Evolutionary conservation across 345 rosid species (phyloP).

Genomic region (Psidium friedrichsthalianum): DNA sequence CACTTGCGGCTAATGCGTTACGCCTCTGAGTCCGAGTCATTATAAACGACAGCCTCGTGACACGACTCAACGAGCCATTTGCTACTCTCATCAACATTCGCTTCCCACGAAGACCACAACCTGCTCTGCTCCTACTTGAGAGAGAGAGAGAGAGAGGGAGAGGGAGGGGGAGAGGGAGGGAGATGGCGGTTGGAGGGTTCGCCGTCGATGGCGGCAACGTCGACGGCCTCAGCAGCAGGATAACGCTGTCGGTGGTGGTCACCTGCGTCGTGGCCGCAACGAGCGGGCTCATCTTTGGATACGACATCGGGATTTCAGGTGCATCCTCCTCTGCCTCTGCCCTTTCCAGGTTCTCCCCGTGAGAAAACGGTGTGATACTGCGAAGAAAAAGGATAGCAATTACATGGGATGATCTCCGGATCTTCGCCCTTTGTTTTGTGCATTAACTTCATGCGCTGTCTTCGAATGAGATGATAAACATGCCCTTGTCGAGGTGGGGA

Average conservation of each 20-base stretch:
- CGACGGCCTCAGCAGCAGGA: conserved; percentile 21
- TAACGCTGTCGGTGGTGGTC: conserved; percentile 44
- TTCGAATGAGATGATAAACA: background rate
- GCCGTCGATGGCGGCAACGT: conserved; percentile 17
- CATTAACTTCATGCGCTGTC: background rate
- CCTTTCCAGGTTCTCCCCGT: background rate
- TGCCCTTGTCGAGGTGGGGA: background rate
- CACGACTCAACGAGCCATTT: background rate
- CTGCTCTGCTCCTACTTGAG: background rate
- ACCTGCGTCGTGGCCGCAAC: conserved; percentile 78
- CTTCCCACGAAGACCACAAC: background rate
- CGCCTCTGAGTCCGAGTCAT: background rate
- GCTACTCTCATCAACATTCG: background rate
- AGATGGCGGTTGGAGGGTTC: conserved; percentile 41
- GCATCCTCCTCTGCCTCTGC: background rate
- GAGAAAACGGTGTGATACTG: background rate
- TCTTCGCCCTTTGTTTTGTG: background rate
- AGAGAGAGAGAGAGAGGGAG: background rate
- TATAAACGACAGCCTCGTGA: background rate
- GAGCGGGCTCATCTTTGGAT: conserved; percentile 80
- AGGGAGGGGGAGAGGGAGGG: background rate
- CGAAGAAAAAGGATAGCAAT: background rate
- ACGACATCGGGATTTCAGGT: conserved; percentile 86
- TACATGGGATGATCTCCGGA: background rate
- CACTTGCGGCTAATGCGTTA: background rate